Percentiles rank a stretch among this genome's conserved stretches.
Evolutionary conservation across 2,329 filamentous ascomycete genomes (phyloP).

Genomic region (Trichophyton simii): DNA sequence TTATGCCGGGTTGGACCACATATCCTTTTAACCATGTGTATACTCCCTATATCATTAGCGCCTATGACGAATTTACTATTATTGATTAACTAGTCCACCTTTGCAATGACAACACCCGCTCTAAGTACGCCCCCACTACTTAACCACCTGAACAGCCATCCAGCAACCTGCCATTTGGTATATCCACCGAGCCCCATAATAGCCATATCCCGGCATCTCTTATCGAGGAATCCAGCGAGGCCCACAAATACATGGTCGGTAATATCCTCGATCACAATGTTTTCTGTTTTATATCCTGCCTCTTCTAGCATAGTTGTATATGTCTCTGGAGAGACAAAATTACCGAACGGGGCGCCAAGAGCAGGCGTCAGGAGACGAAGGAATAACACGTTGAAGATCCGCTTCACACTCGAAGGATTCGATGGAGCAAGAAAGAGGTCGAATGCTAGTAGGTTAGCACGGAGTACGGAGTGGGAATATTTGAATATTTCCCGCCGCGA

Average conservation of each 20-base stretch:
- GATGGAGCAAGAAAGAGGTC: conserved; percentile 35
- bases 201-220: conserved; percentile 25
- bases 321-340: conserved; percentile 36
- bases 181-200: conserved; percentile 23
- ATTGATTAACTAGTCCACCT: neutral
- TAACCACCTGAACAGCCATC: conserved; percentile 14
- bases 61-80: neutral
- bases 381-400: conserved; percentile 21
- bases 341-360: conserved; percentile 38
- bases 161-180: conserved; percentile 12
- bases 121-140: conserved; percentile 9
- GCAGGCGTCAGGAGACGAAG: conserved; percentile 35
- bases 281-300: conserved; percentile 36
- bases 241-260: conserved; percentile 43
- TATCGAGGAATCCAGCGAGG: conserved; percentile 34
- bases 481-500: conserved; percentile 38
- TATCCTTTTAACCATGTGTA: neutral
- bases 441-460: conserved; percentile 44
- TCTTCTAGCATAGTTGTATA: conserved; percentile 37
- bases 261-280: conserved; percentile 39
- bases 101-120: conserved; percentile 13
- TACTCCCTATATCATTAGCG: neutral
- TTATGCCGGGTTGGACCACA: too few species aligned
- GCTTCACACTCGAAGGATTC: conserved; percentile 12
- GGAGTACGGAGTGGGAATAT: conserved; percentile 30